Evolutionary conservation across 2,329 filamentous ascomycete species (phyloP).

Genomic region (Chrysoporthe cubensis): DNA sequence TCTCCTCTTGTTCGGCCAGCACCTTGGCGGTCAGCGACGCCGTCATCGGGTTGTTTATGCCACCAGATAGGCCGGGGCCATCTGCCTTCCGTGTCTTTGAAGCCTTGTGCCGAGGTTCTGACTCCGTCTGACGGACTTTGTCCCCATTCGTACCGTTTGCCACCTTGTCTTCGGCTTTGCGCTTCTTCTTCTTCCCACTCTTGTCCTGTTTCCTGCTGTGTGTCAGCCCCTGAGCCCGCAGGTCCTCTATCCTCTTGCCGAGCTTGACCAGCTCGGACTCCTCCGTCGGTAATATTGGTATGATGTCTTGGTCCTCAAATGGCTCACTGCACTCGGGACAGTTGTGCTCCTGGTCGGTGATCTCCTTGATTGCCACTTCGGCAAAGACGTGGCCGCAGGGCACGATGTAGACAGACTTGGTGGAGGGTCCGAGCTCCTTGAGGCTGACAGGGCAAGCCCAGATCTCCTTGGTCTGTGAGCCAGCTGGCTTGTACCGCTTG

Average conservation of each 20-base stretch:
- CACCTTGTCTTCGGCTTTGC: conserved; percentile 60
- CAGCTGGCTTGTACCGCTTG: conserved; percentile 45
- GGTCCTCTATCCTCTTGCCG: conserved; percentile 65
- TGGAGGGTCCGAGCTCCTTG: conserved; percentile 79
- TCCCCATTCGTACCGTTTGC: conserved; percentile 39
- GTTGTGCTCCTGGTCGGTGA: conserved; percentile 56
- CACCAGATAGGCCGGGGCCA: conserved; percentile 45
- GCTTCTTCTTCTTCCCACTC: conserved; percentile 74
- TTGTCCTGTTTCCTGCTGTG: conserved; percentile 88
- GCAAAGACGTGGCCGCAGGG: conserved; percentile 96
- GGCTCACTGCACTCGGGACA: conserved; percentile 75
- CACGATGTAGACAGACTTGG: conserved; percentile 85
- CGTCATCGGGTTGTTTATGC: conserved; percentile 88
- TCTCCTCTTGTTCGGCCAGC: conserved; percentile 81
- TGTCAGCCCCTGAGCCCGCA: conserved; percentile 73
- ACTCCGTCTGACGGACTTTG: conserved; percentile 52
- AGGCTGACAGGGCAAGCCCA: conserved; percentile 88
- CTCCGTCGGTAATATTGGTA: conserved; percentile 77
- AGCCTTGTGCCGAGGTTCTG: conserved; percentile 28
- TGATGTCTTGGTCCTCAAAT: conserved; percentile 75
- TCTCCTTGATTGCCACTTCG: conserved; percentile 81
- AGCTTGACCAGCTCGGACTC: conserved; percentile 73
- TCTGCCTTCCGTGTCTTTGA: conserved; percentile 33
- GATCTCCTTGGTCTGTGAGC: conserved; percentile 54
- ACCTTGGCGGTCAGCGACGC: conserved; percentile 86